Base-by-base conservation (phyloP, 305 asterid genomes). In the Rubia tinctorum region DNA sequence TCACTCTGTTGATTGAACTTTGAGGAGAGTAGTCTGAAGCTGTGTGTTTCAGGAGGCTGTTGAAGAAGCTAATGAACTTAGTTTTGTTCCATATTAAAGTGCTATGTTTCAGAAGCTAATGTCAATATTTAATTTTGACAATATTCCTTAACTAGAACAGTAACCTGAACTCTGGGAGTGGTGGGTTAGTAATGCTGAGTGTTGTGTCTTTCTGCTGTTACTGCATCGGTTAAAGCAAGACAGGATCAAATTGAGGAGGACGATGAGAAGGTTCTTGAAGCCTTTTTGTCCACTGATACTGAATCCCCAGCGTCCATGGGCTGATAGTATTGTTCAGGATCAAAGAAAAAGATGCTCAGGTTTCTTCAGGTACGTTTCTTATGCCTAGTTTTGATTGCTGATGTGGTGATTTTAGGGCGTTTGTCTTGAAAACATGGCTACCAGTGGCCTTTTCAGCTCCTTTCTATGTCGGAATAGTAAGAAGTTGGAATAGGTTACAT, bases 231-330 rank as follows among this genome's bases (percentile, higher is more conserved):
- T 58, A 68, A 63, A 74, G 18, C 66, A 73, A 71, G 34, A 30
- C 78, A 93, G 97, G 91, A 86, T 75, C 80, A 80, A 72, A 79
- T 91, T 72, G 83, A 86, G 40, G 94, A 89, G 83, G 91, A 88
- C 61, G 99, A 91, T 17, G 92, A 89, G 72, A 84, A 80, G 83
- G 84, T 90, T 74, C 76, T 90, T 75, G 95, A 86, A 71, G 84
- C 92, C 61, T 94, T 94, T 71, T 70, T 90, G 69, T 88, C 91
- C 2, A 87, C 84, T 71, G 92, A 87, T 25, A 80, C 83, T 69
- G 78, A 74, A 22, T 30, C 94, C 91, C 22, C 96, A 93, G 63
- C 89, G 82, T 59, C 91, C 96, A 22, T 83, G 91, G 84, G 97
- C 97, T 27, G 97, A 94, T 58, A 80, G 89, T 56, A 89, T 94